These are phyloP conservation scores for Elsinoe perseae DNA, from an alignment of 2,329 filamentous ascomycete species.

Conservation along the genomic window DNA sequence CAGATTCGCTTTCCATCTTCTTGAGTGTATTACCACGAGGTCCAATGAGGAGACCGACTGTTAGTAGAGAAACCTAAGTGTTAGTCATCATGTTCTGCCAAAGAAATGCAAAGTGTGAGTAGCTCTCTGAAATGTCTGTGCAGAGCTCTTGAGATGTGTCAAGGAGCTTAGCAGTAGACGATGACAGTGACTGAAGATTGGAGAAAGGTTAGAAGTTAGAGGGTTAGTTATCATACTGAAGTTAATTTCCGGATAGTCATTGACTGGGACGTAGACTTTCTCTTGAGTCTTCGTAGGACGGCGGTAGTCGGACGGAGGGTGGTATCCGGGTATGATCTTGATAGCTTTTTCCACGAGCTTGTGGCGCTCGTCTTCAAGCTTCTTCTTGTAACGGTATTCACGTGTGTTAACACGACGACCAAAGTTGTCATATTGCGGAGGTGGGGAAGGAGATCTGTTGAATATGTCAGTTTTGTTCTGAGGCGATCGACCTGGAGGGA, in stretches of 20 bases:
- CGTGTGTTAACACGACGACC: slow-evolving; percentile 98
- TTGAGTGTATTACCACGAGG: slow-evolving; percentile 99
- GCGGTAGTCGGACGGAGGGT: slow-evolving; percentile 96
- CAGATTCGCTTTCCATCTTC: slow-evolving; percentile 98
- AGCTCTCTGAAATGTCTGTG: background rate
- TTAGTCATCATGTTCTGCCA: slow-evolving; percentile 56
- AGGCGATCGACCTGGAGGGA: slow-evolving; percentile 23
- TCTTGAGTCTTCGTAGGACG: slow-evolving; percentile 99
- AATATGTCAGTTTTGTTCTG: slow-evolving; percentile 5
- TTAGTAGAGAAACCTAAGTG: slow-evolving; percentile 74
- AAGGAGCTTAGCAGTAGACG: slow-evolving; percentile 1
- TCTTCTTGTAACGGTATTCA: slow-evolving; percentile 97
- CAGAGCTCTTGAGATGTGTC: slow-evolving; percentile 2
- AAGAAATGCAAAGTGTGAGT: background rate
- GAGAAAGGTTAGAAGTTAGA: slow-evolving; percentile 39
- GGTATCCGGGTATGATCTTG: slow-evolving; percentile 99
- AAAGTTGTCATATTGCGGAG: slow-evolving; percentile 98
- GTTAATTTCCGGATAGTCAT: slow-evolving; percentile 99
- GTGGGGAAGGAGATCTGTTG: slow-evolving; percentile 80
- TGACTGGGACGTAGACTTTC: slow-evolving; percentile 99
- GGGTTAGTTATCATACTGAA: slow-evolving; percentile 99
- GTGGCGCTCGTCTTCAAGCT: slow-evolving; percentile 95
- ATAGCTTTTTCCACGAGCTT: slow-evolving; percentile 98
- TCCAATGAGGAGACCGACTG: slow-evolving; percentile 99
- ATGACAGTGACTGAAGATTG: slow-evolving; percentile 22